phyloP scores from a whole-genome alignment of 768 basidiomycete genomes.

The Xerocomellus chrysenteron region DNA sequence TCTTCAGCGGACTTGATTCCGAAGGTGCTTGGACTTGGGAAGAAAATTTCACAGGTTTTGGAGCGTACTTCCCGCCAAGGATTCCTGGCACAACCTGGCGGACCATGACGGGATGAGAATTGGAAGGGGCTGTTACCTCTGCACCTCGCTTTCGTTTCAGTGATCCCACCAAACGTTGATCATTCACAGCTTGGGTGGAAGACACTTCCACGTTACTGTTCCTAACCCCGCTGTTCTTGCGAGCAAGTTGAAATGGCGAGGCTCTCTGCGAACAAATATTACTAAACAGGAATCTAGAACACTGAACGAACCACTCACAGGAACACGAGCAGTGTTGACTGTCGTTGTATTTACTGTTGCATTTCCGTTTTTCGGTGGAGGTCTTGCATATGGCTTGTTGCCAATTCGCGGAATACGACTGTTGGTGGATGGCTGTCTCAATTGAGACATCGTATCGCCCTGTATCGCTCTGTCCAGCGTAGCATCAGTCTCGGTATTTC shows the following conservation, averaged over 20 bases:
- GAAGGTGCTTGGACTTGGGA: constrained; percentile 10
- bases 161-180: constrained; percentile 10
- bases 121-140: constrained; percentile 18
- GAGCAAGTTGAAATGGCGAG: constrained; percentile 8
- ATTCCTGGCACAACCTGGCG: constrained; percentile 40
- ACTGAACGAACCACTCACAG: constrained; percentile 17
- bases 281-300: background rate
- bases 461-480: constrained; percentile 18
- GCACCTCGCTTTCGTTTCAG: constrained; percentile 35
- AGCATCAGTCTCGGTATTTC: constrained; percentile 11
- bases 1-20: constrained; percentile 21
- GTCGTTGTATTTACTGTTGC: constrained; percentile 4
- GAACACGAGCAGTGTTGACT: background rate
- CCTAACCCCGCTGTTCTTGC: constrained; percentile 8
- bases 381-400: constrained; percentile 56
- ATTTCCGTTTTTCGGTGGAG: constrained; percentile 15
- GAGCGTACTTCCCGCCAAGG: constrained; percentile 28
- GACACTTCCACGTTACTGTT: constrained; percentile 10
- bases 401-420: constrained; percentile 65
- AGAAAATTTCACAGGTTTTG: constrained; percentile 19
- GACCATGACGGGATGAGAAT: constrained; percentile 28
- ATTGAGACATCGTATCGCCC: constrained; percentile 38
- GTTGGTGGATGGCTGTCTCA: constrained; percentile 46
- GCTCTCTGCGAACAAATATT: constrained; percentile 6
- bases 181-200: constrained; percentile 7